phyloP scores from a whole-genome alignment of 2,329 filamentous ascomycete species.

The Didymella glomerata region DNA sequence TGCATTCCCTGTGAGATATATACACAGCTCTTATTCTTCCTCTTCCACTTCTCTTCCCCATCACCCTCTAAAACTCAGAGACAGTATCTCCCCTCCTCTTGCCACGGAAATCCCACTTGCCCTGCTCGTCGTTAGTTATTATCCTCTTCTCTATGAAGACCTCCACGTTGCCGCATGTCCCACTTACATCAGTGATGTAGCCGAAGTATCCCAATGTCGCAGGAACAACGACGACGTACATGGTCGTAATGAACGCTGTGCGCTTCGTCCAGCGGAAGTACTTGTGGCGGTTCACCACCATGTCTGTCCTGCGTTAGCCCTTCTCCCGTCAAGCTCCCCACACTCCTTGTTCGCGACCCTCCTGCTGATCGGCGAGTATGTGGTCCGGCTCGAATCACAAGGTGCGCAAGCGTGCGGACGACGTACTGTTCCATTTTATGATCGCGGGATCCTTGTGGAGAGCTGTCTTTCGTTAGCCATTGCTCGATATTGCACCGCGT shows the following conservation, averaged over 20 bases:
- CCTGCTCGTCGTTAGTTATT: constrained; percentile 62
- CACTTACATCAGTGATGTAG: constrained; percentile 85
- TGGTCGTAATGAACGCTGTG: constrained; percentile 80
- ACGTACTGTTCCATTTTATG: constrained; percentile 63
- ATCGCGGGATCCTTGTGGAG: constrained; percentile 64
- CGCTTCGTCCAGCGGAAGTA: constrained; percentile 94
- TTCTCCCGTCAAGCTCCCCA: background rate
- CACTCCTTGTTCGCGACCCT: background rate
- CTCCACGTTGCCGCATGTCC: background rate
- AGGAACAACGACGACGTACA: constrained; percentile 79
- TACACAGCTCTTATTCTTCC: constrained; percentile 9
- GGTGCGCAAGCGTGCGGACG: constrained; percentile 49
- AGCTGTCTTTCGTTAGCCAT: constrained; percentile 51
- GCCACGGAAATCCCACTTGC: constrained; percentile 82
- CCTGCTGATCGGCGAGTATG: background rate
- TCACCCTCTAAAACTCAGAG: constrained; percentile 71
- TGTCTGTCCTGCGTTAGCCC: constrained; percentile 63
- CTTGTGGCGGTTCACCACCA: constrained; percentile 85
- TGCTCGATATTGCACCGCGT: constrained; percentile 18
- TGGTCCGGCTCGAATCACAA: background rate
- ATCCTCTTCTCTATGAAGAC: constrained; percentile 17
- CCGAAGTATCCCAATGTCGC: constrained; percentile 73
- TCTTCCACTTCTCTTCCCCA: constrained; percentile 5
- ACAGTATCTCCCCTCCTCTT: constrained; percentile 91
- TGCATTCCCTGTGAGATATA: constrained; percentile 26